Base-by-base conservation (phyloP, 2,329 filamentous ascomycete genomes). In the Stagonosporopsis vannaccii region DNA sequence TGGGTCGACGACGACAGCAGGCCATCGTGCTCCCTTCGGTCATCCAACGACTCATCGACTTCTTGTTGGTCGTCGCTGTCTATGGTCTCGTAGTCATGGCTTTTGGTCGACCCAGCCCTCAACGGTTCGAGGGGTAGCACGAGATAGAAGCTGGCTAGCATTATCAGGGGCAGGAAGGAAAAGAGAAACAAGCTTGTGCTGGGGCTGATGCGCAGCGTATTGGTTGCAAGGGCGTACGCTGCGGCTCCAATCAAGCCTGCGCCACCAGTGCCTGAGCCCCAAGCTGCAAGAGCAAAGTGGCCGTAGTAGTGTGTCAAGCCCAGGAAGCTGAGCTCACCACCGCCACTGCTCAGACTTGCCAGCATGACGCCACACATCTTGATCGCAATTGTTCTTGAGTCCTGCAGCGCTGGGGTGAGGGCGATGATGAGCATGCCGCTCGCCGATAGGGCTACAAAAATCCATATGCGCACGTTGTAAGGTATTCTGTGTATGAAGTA, bases 301-400 rank as follows among this genome's bases (percentile, higher is more conserved):
- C 94, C 95, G 69, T 98, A 98, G 79, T 90, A 97, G 74, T 98
- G 94, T 13, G 94, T 96, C 69, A 99, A 78, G 1, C 92, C 90
- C 6, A 99, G 80, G 71, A 98, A 97, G 75, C 90, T 96, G 56
- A 97, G 81, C 79, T 98, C 95, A 28, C 95, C 95, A 17, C 84
- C 90, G 15, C 95, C 95, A 60, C 89, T 92, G 66, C 90, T 91
- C 46, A 98, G 77, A 67, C 91, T 96, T 1, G 93, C 92, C 43
- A 98, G 79, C 35, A 92, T 85, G 17, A 98, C 90, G 11, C 95
- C 95, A 0, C 86, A 81, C 74, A 98, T 85, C 76, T 96, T 96
- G 42, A 86, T 82, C 0, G 84, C 82, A 36, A 96, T 88, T 0
- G 90, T 86, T 12, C 80, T 80, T 9, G 80, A 79, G 61, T 83